Conservation (phyloP, 2,329 filamentous ascomycete species). For the Trichoderma aggressivum region DNA sequence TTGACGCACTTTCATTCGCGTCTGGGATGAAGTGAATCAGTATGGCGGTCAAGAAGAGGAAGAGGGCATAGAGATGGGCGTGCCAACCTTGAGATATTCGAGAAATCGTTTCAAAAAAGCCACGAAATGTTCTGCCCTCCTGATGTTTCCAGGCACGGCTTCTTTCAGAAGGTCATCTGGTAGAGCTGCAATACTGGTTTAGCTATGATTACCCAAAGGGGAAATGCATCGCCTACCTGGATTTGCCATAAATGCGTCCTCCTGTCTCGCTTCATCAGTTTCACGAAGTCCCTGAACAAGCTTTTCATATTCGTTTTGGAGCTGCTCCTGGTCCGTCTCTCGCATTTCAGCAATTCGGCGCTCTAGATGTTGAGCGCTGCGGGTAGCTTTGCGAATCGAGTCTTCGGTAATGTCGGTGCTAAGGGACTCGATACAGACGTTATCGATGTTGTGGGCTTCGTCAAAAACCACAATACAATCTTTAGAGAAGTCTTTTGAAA, state of each 20-base stretch:
- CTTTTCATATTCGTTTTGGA: constrained; percentile 94
- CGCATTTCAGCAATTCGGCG: constrained; percentile 92
- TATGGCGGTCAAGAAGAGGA: not conserved
- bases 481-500: constrained; percentile 93
- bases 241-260: constrained; percentile 97
- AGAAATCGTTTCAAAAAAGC: constrained; percentile 95
- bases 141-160: constrained; percentile 93
- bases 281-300: constrained; percentile 87
- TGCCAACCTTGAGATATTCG: constrained; percentile 76
- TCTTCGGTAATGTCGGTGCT: constrained; percentile 98
- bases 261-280: constrained; percentile 82
- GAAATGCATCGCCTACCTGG: constrained; percentile 47
- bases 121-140: constrained; percentile 92
- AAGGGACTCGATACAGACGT: constrained; percentile 95
- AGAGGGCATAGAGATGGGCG: too few relatives aligned
- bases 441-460: constrained; percentile 98
- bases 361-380: constrained; percentile 88
- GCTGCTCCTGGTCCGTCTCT: constrained; percentile 87
- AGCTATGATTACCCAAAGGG: not conserved
- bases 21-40: constrained; percentile 45
- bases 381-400: constrained; percentile 82
- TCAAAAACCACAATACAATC: constrained; percentile 99
- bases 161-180: constrained; percentile 94
- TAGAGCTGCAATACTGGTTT: constrained; percentile 52
- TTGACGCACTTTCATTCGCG: constrained; percentile 95